A percentile compares a stretch with the other conserved stretches of the same genome.
phyloP scores from a whole-genome alignment of 306 rosid species.

The Inga oerstediana region DNA sequence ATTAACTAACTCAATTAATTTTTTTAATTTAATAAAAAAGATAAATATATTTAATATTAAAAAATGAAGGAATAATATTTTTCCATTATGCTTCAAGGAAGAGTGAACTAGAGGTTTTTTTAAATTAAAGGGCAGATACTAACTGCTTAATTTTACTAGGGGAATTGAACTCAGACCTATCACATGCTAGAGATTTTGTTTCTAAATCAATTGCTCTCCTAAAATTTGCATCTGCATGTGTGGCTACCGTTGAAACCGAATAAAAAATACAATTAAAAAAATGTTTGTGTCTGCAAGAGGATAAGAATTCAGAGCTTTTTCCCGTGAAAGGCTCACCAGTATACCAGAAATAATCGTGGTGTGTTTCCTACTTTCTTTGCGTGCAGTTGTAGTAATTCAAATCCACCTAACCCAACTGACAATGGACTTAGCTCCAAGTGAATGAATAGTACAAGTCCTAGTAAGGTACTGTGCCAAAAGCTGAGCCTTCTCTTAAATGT shows the following conservation, averaged over 20 bases:
- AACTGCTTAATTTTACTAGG: no score
- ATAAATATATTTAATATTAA: no score
- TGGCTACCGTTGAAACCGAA: neutral
- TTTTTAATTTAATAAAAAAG: no score
- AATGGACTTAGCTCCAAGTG: neutral
- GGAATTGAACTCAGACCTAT: no score
- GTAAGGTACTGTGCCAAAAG: conserved; percentile 14
- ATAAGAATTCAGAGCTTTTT: neutral
- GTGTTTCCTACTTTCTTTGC: neutral
- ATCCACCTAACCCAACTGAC: conserved; percentile 41
- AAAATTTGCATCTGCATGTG: neutral
- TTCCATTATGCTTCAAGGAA: neutral
- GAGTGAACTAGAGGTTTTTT: neutral
- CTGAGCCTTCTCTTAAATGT: conserved; percentile 32
- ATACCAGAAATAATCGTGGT: conserved; percentile 12
- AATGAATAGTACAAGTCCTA: conserved; percentile 11
- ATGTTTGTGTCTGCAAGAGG: neutral
- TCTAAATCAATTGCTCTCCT: neutral
- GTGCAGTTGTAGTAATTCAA: conserved; percentile 43
- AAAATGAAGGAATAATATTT: no score
- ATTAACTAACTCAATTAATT: no score
- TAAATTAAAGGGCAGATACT: no score
- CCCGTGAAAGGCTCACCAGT: neutral
- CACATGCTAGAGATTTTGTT: neutral
- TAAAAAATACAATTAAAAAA: neutral